Evolutionary conservation across 1,284 basidiomycete species (phyloP).

Genomic region (Jaminaea rosea): DNA sequence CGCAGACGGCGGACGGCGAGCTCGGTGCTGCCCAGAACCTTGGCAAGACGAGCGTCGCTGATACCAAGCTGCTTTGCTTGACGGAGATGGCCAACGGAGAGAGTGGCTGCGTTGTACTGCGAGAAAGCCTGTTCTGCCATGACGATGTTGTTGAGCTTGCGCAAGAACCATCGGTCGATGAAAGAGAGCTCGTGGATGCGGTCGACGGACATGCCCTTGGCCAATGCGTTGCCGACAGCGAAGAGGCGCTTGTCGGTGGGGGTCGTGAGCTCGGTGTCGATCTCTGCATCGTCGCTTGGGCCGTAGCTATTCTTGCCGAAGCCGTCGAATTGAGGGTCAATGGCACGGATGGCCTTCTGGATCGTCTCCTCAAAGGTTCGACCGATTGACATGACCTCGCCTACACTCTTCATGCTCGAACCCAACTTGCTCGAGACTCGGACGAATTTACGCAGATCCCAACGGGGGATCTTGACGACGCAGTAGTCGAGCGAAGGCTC

Average conservation of each 20-base stretch:
- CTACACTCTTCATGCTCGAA: conserved; percentile 78
- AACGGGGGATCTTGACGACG: conserved; percentile 95
- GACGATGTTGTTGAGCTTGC: conserved; percentile 58
- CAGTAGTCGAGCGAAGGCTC: conserved; percentile 95
- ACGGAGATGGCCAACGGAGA: conserved; percentile 62
- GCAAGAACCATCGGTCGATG: conserved; percentile 97
- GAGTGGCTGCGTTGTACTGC: conserved; percentile 60
- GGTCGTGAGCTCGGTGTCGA: conserved; percentile 76
- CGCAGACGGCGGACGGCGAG: conserved; percentile 77
- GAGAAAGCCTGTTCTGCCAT: conserved; percentile 49
- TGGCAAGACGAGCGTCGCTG: conserved; percentile 82
- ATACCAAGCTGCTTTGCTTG: conserved; percentile 92
- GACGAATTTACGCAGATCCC: conserved; percentile 97
- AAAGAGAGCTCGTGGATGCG: conserved; percentile 94
- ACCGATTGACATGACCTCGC: conserved; percentile 98
- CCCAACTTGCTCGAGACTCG: conserved; percentile 42
- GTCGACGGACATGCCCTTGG: conserved; percentile 82
- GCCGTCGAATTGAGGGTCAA: conserved; percentile 87
- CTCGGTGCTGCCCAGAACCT: conserved; percentile 72
- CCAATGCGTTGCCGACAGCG: conserved; percentile 78
- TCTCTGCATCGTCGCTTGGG: conserved; percentile 55
- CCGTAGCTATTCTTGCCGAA: conserved; percentile 71
- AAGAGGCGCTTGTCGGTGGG: conserved; percentile 88
- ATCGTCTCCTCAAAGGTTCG: conserved; percentile 96
- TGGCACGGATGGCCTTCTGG: conserved; percentile 92